Base-by-base conservation (phyloP, 75 land plant species). In the Adiantum capillusveneris region DNA sequence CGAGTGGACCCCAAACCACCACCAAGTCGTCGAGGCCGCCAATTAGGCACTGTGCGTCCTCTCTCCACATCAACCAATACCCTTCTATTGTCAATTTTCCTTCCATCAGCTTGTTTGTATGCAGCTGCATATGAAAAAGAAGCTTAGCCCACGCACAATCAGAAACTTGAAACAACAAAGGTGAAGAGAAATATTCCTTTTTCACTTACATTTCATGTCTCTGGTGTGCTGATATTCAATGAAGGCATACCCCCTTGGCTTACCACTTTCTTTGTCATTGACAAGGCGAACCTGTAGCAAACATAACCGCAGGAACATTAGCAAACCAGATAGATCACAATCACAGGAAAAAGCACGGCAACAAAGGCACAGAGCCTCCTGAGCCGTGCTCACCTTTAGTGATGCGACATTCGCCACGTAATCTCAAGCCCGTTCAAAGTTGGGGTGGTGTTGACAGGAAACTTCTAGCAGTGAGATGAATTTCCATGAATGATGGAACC, bases 31-130 rank as follows among this genome's bases (percentile, higher is more conserved):
- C 95, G 81, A 63, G 98, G 98, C 20, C 98, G 70, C 95, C 98
- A 94, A 62, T 94, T 94, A 19, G 95, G 87, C 50, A 94, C 98
- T 64, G 98, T 94, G 54, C 98, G 80, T 49, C 98, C 95, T 57
- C 98, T 90, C 60, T 94, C 98, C 31, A 94, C 98, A 76, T 94
- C 98, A 55, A 94, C 98, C 56, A 94, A 81, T 11, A 94, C 90
- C 64, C 98, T 78, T 68, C 84, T 74, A 43, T 83, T 83, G 67
- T 94, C 98, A 57, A 94, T 68, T 68, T 94, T 94, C 52, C 87
- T 73, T 22, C 98, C 95, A 74, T 94, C 98, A 60, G 95, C 98
- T 67, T 94, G 98, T 56, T 94, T 94, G 60, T 94, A 94, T 36
- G 98, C 98, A 85, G 85, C 96, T 94, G 84, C 49, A 58, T 18